Evolutionary conservation across 306 rosid species (phyloP).

Genomic region (Astragalus glycyphyllos): DNA sequence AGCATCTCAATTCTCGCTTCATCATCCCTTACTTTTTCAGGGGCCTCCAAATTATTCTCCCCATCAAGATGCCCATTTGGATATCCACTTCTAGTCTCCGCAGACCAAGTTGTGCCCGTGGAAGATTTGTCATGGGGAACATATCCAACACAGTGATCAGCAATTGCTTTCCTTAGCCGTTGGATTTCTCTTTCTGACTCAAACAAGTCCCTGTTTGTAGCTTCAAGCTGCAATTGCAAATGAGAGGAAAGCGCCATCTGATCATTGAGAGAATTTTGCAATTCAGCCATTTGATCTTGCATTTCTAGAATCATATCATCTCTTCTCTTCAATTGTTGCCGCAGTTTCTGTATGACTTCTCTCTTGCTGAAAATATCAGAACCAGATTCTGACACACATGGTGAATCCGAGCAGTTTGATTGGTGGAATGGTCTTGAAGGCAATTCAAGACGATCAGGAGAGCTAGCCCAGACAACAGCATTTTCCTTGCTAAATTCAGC

Average conservation of each 20-base stretch:
- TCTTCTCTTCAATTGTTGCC: conserved; percentile 93
- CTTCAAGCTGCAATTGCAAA: conserved; percentile 82
- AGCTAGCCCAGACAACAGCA: conserved; percentile 81
- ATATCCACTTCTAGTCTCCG: conserved; percentile 61
- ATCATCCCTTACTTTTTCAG: conserved; percentile 61
- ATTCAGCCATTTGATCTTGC: conserved; percentile 92
- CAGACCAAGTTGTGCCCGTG: conserved; percentile 48
- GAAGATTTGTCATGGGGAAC: conserved; percentile 59
- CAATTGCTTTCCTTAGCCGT: conserved; percentile 88
- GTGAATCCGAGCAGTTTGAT: conserved; percentile 94
- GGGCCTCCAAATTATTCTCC: conserved; percentile 60
- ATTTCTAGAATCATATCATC: conserved; percentile 95
- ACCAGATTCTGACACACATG: conserved; percentile 95
- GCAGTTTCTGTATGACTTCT: conserved; percentile 89
- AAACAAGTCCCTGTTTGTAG: conserved; percentile 74
- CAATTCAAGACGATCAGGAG: conserved; percentile 88
- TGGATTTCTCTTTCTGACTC: conserved; percentile 87
- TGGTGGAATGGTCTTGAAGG: conserved; percentile 79
- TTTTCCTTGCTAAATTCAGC: conserved; percentile 79
- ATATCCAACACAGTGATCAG: conserved; percentile 82
- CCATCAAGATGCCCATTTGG: conserved; percentile 64
- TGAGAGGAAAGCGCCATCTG: conserved; percentile 76
- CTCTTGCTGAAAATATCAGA: conserved; percentile 91
- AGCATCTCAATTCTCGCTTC: conserved; percentile 80
- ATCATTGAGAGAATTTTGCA: conserved; percentile 75